phyloP scores from a whole-genome alignment of 2,329 filamentous ascomycete species.

The Sclerotiophoma versabilis region DNA sequence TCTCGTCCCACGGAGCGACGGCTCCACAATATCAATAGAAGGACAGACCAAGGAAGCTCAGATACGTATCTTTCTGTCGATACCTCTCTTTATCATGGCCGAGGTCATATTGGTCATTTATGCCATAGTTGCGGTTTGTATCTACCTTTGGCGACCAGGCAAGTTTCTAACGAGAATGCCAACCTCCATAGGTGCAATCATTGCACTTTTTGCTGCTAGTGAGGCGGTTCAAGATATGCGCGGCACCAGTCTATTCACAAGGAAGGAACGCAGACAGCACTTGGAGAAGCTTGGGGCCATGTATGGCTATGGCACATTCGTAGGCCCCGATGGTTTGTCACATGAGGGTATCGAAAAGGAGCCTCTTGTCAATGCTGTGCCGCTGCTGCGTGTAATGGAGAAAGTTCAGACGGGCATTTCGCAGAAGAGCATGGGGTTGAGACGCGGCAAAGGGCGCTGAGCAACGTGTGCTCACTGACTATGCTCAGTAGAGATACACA shows the following conservation, averaged over 20 bases:
- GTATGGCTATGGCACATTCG: background rate
- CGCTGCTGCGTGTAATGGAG: background rate
- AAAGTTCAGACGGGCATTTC: background rate
- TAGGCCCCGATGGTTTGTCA: background rate
- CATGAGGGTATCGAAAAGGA: background rate
- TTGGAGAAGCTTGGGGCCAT: background rate
- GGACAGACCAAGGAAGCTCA: constrained; percentile 36
- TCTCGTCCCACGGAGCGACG: constrained; percentile 34
- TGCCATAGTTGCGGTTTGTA: constrained; percentile 49
- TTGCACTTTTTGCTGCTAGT: constrained; percentile 60
- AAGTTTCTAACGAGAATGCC: constrained; percentile 61
- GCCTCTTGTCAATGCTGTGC: background rate
- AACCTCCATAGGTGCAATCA: constrained; percentile 56
- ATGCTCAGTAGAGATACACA: no score
- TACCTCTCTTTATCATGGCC: constrained; percentile 55
- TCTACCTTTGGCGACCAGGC: constrained; percentile 55
- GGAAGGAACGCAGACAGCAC: background rate
- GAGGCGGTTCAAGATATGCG: constrained; percentile 50
- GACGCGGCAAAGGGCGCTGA: constrained; percentile 8
- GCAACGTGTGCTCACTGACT: constrained; percentile 26
- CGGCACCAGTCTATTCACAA: background rate
- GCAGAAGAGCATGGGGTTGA: background rate
- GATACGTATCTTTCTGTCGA: constrained; percentile 59
- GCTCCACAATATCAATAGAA: background rate
- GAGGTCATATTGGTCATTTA: constrained; percentile 56